A percentile compares a stretch with the other conserved stretches of the same genome.
phyloP scores from a whole-genome alignment of 2,329 filamentous ascomycete species.

The Botrytis porri region DNA sequence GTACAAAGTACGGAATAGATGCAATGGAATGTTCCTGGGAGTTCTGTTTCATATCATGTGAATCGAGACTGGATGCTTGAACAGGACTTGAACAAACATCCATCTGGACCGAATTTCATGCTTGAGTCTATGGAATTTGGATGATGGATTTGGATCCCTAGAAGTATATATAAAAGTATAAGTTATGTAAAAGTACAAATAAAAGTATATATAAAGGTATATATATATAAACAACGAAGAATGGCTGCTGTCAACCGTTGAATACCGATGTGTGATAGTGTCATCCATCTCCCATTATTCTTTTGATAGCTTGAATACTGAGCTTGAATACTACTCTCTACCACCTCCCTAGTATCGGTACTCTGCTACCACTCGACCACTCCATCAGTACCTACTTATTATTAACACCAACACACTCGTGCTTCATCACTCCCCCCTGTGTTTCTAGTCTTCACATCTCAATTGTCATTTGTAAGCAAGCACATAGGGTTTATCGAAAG shows the following conservation, averaged over 20 bases:
- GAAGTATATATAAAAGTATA: too few relatives aligned
- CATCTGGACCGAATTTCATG: background rate
- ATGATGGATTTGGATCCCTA: too few relatives aligned
- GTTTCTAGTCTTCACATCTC: background rate
- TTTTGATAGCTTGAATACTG: background rate
- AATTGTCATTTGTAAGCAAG: background rate
- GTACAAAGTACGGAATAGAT: background rate
- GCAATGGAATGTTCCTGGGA: background rate
- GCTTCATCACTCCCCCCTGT: background rate
- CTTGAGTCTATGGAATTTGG: background rate
- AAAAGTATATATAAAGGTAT: too few relatives aligned
- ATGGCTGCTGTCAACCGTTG: background rate
- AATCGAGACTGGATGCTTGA: background rate
- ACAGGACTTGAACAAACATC: background rate
- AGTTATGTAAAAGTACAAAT: too few relatives aligned
- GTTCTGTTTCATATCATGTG: background rate
- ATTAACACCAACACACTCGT: background rate
- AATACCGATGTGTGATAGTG: background rate
- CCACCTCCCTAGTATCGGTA: too few relatives aligned
- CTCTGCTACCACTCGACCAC: background rate
- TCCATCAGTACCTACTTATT: background rate
- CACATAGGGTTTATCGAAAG: background rate
- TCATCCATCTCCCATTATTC: background rate
- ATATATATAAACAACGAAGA: background rate
- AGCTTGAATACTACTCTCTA: background rate